Evolutionary conservation across 2,329 filamentous ascomycete genomes (phyloP).

Genomic region (Venturia aucupariae): DNA sequence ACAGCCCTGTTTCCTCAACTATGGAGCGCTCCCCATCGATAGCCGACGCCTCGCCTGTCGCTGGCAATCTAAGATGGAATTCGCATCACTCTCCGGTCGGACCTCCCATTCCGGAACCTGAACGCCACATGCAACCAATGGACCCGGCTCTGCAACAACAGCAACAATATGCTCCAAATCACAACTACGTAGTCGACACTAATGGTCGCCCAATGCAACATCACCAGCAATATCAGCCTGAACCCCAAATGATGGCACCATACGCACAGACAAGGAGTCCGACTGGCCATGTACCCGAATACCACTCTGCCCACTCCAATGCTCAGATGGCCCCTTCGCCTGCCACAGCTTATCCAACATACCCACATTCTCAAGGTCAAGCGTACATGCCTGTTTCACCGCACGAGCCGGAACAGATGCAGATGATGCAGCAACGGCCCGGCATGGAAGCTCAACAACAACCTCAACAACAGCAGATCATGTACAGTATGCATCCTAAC

Average conservation of each 20-base stretch:
- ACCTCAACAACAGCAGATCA: conserved; percentile 28
- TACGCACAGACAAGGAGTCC: conserved; percentile 25
- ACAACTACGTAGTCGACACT: conserved; percentile 27
- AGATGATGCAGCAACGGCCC: conserved; percentile 26
- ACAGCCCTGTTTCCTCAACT: conserved; percentile 12
- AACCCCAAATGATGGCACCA: conserved; percentile 25
- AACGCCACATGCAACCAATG: conserved; percentile 26
- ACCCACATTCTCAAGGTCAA: conserved; percentile 24
- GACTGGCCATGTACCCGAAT: conserved; percentile 5
- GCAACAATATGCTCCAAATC: conserved; percentile 13
- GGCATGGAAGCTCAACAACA: conserved; percentile 18
- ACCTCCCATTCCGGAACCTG: conserved; percentile 13
- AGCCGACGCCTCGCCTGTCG: conserved; percentile 12
- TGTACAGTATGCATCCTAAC: conserved; percentile 31
- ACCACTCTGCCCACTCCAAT: conserved; percentile 15
- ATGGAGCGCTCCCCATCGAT: conserved; percentile 14
- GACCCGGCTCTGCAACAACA: conserved; percentile 14
- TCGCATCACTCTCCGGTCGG: conserved; percentile 9
- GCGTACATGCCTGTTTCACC: conserved; percentile 27
- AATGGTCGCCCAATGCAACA: conserved; percentile 29
- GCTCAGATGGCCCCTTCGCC: conserved; percentile 21
- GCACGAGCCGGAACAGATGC: conserved; percentile 30
- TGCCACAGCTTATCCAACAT: conserved; percentile 21
- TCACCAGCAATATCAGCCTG: conserved; percentile 25
- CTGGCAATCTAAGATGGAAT: conserved; percentile 9